phyloP scores from a whole-genome alignment of 148 eudicot species.

The Silene latifolia region DNA sequence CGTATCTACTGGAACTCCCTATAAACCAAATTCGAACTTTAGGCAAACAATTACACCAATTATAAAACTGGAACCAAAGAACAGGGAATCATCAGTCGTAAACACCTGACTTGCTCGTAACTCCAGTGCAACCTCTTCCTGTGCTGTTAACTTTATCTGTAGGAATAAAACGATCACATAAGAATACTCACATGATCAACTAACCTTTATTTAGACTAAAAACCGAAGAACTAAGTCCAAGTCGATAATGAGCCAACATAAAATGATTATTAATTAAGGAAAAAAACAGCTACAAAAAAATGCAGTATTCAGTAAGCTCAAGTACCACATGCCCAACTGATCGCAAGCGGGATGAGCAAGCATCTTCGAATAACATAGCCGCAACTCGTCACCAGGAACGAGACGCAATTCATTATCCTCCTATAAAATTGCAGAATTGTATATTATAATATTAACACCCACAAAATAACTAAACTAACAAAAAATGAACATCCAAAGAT shows the following conservation, averaged over 20 bases:
- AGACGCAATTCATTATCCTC: no score
- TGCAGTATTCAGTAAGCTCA: not conserved
- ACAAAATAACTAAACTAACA: slow-evolving; percentile 29
- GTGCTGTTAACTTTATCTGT: no score
- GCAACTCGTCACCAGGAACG: no score
- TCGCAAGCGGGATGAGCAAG: slow-evolving; percentile 88
- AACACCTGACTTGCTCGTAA: slow-evolving; percentile 93
- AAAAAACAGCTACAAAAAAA: not conserved
- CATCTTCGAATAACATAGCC: slow-evolving; percentile 95
- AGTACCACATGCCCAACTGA: slow-evolving; percentile 98
- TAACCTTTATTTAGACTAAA: no score
- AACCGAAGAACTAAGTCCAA: no score
- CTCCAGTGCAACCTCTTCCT: slow-evolving; percentile 98
- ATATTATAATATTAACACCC: no score
- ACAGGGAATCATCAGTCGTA: not conserved
- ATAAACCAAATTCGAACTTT: no score
- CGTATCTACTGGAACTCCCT: no score
- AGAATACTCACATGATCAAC: no score
- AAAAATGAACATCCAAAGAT: not conserved
- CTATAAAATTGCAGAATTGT: no score
- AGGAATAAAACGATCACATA: no score
- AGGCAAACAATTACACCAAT: not conserved
- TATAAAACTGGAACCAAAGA: slow-evolving; percentile 3
- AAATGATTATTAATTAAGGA: no score
- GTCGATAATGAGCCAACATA: not conserved